These are phyloP conservation scores for Yarrowia sp. DNA, from an alignment of 805 yeast genomes.

Conservation along the genomic window DNA sequence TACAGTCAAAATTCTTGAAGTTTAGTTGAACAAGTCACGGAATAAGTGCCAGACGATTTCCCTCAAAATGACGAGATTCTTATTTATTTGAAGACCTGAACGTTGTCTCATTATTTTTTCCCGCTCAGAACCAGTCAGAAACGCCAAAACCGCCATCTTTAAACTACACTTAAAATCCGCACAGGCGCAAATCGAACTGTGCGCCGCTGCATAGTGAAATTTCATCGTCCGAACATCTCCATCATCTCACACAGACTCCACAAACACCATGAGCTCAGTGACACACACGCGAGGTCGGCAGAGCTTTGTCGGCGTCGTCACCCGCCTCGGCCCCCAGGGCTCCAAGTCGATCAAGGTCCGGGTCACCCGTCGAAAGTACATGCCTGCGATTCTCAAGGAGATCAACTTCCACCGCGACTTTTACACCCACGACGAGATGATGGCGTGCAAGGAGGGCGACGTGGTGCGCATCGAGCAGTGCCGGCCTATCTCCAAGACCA, in stretches of 20 bases:
- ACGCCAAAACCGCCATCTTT: too few species aligned
- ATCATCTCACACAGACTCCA: neutral
- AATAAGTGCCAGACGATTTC: too few species aligned
- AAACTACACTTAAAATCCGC: too few species aligned
- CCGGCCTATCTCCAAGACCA: conserved; percentile 77
- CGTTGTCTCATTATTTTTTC: too few species aligned
- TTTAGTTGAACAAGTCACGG: too few species aligned
- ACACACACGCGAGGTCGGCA: conserved; percentile 69
- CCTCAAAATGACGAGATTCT: too few species aligned
- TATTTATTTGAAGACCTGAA: too few species aligned
- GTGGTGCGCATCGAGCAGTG: conserved; percentile 83
- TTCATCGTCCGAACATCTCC: neutral
- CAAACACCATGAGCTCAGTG: neutral
- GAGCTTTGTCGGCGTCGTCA: conserved; percentile 86
- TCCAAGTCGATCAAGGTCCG: conserved; percentile 91
- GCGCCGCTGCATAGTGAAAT: neutral
- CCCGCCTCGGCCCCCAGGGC: conserved; percentile 90
- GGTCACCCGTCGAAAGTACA: conserved; percentile 72
- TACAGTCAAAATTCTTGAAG: too few species aligned
- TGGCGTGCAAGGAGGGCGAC: conserved; percentile 91
- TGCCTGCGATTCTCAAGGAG: conserved; percentile 52
- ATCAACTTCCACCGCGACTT: conserved; percentile 75
- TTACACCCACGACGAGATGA: conserved; percentile 90
- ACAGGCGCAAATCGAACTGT: too few species aligned
- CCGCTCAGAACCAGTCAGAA: too few species aligned